Conservation (phyloP, 148 eudicot genomes). For the Camellia japonica region DNA sequence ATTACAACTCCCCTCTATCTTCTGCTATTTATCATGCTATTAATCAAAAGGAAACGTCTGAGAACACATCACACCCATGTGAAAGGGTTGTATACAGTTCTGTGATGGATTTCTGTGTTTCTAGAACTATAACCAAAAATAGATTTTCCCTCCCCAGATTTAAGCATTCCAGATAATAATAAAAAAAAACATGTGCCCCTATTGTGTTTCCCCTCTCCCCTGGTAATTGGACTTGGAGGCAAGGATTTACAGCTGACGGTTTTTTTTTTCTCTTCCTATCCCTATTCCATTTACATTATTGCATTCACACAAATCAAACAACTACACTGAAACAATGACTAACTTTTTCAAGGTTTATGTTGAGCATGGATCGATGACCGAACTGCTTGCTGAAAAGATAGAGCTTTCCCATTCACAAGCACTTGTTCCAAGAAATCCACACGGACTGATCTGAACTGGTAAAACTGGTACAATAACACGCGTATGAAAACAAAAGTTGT, state of each 20-base stretch:
- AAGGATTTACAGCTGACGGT: background rate
- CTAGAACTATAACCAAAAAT: no score
- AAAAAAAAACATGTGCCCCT: background rate
- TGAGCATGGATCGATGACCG: slow-evolving; percentile 64
- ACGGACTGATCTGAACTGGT: slow-evolving; percentile 76
- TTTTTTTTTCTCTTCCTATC: background rate
- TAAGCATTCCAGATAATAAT: no score
- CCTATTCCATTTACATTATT: slow-evolving; percentile 5
- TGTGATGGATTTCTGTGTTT: no score
- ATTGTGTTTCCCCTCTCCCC: background rate
- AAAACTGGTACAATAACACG: slow-evolving; percentile 37
- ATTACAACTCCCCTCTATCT: no score
- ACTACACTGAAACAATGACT: background rate
- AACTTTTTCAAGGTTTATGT: slow-evolving; percentile 52
- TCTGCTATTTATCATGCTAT: no score
- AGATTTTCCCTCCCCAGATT: no score
- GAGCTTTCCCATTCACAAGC: slow-evolving; percentile 74
- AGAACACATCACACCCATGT: no score
- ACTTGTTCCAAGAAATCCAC: slow-evolving; percentile 81
- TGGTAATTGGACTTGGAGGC: background rate
- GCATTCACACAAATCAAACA: slow-evolving; percentile 8
- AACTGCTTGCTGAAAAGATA: slow-evolving; percentile 45
- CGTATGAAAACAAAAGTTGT: slow-evolving; percentile 6
- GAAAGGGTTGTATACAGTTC: no score
- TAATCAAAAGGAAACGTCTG: no score